Percentiles rank a stretch among this genome's conserved stretches.
Conservation (phyloP, 768 basidiomycete species). For the Amanita subjunquillea region DNA sequence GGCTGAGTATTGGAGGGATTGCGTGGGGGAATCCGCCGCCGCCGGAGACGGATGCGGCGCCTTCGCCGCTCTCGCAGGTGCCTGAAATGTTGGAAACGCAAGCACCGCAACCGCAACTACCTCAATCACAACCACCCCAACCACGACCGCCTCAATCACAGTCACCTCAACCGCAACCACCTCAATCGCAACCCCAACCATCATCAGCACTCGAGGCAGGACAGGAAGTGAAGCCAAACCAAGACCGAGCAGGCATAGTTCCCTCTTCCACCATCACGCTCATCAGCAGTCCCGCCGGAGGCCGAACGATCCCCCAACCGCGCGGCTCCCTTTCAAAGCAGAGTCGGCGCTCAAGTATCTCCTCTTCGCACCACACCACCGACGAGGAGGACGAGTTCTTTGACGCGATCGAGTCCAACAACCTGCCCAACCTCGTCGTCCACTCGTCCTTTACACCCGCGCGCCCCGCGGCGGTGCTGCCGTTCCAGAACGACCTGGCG, state of each 20-base stretch:
- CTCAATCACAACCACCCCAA: background rate
- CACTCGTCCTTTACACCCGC: conserved; percentile 50
- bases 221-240: background rate
- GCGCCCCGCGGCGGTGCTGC: conserved; percentile 11
- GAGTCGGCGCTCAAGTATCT: background rate
- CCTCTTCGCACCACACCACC: conserved; percentile 31
- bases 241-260: too few species aligned
- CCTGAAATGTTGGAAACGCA: background rate
- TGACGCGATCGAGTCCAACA: conserved; percentile 85
- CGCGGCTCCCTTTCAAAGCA: background rate
- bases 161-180: background rate
- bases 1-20: conserved; percentile 1
- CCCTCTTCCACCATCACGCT: background rate
- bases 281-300: background rate
- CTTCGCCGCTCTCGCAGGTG: background rate
- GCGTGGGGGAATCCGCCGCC: background rate
- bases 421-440: conserved; percentile 66
- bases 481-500: conserved; percentile 11
- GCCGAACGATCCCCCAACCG: background rate
- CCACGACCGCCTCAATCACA: background rate
- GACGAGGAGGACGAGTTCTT: conserved; percentile 96
- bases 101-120: too few species aligned
- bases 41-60: background rate
- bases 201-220: background rate
- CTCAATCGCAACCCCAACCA: background rate